These are phyloP conservation scores for Noccaea bulbosa DNA, from an alignment of 345 rosid species.

Conservation along the genomic window DNA sequence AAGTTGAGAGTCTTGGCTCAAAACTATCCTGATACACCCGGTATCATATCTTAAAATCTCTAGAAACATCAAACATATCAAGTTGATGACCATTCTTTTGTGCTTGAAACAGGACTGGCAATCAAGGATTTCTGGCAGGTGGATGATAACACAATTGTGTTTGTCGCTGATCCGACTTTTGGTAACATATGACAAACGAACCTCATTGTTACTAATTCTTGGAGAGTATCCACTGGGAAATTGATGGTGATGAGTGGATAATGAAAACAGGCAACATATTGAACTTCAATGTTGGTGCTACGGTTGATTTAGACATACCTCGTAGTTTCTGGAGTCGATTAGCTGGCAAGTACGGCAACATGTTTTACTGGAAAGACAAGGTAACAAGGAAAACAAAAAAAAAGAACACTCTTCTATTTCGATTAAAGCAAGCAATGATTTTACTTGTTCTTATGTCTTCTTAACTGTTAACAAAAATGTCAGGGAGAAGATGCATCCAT, in stretches of 20 bases:
- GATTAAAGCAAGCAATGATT: no score
- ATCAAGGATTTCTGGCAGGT: constrained; percentile 86
- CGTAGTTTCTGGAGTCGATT: constrained; percentile 78
- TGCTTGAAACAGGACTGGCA: constrained; percentile 65
- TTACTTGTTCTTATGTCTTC: no score
- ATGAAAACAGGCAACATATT: constrained; percentile 77
- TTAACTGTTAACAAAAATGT: constrained; percentile 5
- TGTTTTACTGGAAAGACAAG: constrained; percentile 86
- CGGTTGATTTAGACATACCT: constrained; percentile 80
- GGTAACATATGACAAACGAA: constrained; percentile 49
- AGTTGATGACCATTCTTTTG: constrained; percentile 11
- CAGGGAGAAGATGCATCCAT: constrained; percentile 91
- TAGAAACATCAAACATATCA: neutral
- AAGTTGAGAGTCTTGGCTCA: constrained; percentile 88
- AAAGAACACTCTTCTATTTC: neutral
- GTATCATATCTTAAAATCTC: constrained; percentile 40
- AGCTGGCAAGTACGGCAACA: constrained; percentile 47
- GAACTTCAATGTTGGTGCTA: constrained; percentile 83
- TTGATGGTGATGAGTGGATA: constrained; percentile 43
- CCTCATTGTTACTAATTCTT: constrained; percentile 10
- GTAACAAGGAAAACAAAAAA: constrained; percentile 58
- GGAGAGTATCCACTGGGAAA: constrained; percentile 39
- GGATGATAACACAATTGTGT: constrained; percentile 84
- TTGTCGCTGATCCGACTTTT: constrained; percentile 89
- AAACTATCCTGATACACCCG: constrained; percentile 93